Conservation (phyloP, 495 filamentous ascomycete genomes). For the Podospora didyma region DNA sequence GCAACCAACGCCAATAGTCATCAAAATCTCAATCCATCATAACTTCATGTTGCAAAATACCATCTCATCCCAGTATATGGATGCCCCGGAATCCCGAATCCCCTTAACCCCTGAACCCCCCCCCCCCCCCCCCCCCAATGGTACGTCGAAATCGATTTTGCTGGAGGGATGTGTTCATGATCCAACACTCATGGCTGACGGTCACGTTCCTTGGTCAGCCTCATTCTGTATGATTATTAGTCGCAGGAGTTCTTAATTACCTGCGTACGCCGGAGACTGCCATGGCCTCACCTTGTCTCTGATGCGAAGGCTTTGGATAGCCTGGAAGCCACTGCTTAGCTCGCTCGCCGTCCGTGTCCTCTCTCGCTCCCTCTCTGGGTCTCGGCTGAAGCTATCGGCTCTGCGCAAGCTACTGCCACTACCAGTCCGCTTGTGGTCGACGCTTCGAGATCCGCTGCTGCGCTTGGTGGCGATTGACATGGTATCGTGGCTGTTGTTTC, state of each 20-base stretch:
- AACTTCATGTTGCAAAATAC: too few species aligned
- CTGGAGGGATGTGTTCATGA: background rate
- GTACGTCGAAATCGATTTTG: too few species aligned
- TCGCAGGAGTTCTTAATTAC: conserved; percentile 20
- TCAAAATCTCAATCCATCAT: too few species aligned
- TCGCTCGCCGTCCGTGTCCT: conserved; percentile 1
- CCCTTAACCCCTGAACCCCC: too few species aligned
- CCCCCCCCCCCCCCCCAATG: too few species aligned
- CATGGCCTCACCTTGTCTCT: conserved; percentile 31
- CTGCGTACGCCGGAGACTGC: conserved; percentile 42
- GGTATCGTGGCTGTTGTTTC: conserved; percentile 11
- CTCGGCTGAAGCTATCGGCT: background rate
- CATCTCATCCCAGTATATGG: too few species aligned
- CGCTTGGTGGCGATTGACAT: conserved; percentile 21
- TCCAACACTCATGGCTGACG: background rate
- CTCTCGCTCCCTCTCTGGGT: background rate
- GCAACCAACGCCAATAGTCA: too few species aligned
- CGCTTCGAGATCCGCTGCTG: conserved; percentile 8
- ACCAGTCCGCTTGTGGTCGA: conserved; percentile 11
- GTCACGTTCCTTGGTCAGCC: conserved; percentile 6
- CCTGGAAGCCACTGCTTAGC: conserved; percentile 16
- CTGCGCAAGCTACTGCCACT: conserved; percentile 4
- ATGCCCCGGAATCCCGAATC: too few species aligned
- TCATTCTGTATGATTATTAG: conserved; percentile 5
- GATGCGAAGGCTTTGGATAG: conserved; percentile 20